These are phyloP conservation scores for Lathyrus aphaca DNA, from an alignment of 306 rosid genomes.

Conservation along the genomic window DNA sequence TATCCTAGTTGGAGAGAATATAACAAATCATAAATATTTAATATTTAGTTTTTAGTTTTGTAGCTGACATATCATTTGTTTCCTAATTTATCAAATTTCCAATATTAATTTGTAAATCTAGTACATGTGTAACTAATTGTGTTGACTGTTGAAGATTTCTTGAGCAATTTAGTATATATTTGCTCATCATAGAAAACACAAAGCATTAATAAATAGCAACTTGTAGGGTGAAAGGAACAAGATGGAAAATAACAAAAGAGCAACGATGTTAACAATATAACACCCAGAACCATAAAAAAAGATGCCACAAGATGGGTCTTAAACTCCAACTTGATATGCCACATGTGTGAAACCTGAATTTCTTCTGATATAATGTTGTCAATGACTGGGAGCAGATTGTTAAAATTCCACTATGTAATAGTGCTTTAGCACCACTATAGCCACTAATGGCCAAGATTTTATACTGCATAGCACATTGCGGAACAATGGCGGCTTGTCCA, in stretches of 20 bases:
- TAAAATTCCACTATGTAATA: too few relatives aligned
- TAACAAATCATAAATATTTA: neutral
- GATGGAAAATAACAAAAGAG: neutral
- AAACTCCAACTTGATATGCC: neutral
- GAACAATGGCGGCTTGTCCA: too few relatives aligned
- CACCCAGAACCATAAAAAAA: conserved; percentile 2
- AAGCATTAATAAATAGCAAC: neutral
- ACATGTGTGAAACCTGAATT: neutral
- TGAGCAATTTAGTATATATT: conserved; percentile 4
- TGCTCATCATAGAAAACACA: neutral
- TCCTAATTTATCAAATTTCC: neutral
- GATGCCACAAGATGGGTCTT: neutral
- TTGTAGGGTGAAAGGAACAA: neutral
- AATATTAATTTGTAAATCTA: neutral
- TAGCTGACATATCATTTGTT: conserved; percentile 5
- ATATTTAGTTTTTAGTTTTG: neutral
- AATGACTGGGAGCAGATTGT: too few relatives aligned
- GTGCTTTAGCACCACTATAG: too few relatives aligned
- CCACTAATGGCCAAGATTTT: too few relatives aligned
- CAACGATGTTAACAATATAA: neutral
- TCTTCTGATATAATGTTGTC: neutral
- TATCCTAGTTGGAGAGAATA: neutral
- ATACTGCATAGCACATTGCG: too few relatives aligned
- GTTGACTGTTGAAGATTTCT: neutral
- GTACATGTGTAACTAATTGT: neutral